A percentile compares a stretch with the other conserved stretches of the same genome.
Conservation (phyloP, 2,329 filamentous ascomycete genomes). For the Fusarium mexicanum region DNA sequence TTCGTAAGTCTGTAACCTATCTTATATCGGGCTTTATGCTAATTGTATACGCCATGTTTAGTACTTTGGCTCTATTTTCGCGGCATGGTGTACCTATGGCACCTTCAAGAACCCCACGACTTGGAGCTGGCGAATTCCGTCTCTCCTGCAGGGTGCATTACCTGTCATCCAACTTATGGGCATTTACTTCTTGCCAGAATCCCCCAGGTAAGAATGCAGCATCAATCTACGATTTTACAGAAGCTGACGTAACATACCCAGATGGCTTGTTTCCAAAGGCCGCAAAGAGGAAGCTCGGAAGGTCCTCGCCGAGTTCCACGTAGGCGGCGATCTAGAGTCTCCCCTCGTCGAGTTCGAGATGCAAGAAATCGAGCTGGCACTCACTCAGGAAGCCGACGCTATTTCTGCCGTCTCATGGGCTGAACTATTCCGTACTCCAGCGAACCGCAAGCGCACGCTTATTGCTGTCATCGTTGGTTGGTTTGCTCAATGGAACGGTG, state of each 20-base stretch:
- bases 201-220: conserved; percentile 1
- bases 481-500: conserved; percentile 33
- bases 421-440: conserved; percentile 51
- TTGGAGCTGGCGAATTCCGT: conserved; percentile 43
- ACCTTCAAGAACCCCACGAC: conserved; percentile 32
- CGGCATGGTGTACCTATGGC: conserved; percentile 43
- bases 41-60: background rate
- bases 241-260: fast-evolving
- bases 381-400: conserved; percentile 45
- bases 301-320: conserved; percentile 53
- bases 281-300: conserved; percentile 48
- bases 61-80: conserved; percentile 44
- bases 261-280: conserved; percentile 46
- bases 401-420: conserved; percentile 49
- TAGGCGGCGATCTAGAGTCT: conserved; percentile 52
- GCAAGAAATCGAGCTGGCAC: conserved; percentile 52
- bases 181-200: conserved; percentile 42
- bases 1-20: conserved; percentile 26
- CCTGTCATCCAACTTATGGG: conserved; percentile 36
- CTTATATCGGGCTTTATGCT: fast-evolving
- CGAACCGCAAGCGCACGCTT: conserved; percentile 39
- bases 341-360: conserved; percentile 54
- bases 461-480: conserved; percentile 32
- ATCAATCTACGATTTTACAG: fast-evolving
- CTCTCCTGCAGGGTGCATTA: conserved; percentile 33